Base-by-base conservation (phyloP, 768 basidiomycete genomes). In the Rhizopogon roseolus region DNA sequence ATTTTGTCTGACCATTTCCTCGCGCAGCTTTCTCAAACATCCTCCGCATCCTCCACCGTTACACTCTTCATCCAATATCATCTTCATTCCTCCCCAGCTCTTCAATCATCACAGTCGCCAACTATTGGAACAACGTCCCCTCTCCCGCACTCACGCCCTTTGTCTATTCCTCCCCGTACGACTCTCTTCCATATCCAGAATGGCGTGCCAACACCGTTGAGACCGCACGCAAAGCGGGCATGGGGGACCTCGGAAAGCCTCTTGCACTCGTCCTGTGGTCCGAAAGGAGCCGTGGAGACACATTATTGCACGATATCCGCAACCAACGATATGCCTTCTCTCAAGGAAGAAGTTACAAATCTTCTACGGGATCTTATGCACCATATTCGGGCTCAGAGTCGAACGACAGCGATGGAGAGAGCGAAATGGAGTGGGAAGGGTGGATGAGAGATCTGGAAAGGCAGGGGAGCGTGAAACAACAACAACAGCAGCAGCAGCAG, bases 381-480 rank as follows among this genome's bases (percentile, higher is more conserved):
- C 32, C 50, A 2, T 57, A 56, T 41, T 9, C 34, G 38, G 67
- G 62, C 8, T 54, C 65, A 25, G 73, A 71, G 4, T 72, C 73
- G 41, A 77, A 71, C 29, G 76, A 73, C 27, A 65, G 58, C n/a
- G 70, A 68, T 5, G 73, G 67, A 6, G 73, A 77, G 25, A 78
- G 74, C 59, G 86, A 86, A 63, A 68, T 71, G 19, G 86, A 88
- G 62, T 88, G 86, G 86, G 72, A 79, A 4, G 81, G 80, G 1
- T 88, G 86, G 86, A 71, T 76, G 62, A 77, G 77, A 5, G 85
- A 85, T 69, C 52, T 86, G 41, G 69, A 74, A 40, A 70, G 77
- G 19, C 75, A 75, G 59, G 32, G 54, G 53, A 56, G 49, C 16
- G 56, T 61, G n/a, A 59, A 51, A 52, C 62, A 53, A 9, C 17